These are phyloP conservation scores for Circinella minor DNA, from an alignment of 371 early-diverging fungal species.

Conservation along the genomic window DNA sequence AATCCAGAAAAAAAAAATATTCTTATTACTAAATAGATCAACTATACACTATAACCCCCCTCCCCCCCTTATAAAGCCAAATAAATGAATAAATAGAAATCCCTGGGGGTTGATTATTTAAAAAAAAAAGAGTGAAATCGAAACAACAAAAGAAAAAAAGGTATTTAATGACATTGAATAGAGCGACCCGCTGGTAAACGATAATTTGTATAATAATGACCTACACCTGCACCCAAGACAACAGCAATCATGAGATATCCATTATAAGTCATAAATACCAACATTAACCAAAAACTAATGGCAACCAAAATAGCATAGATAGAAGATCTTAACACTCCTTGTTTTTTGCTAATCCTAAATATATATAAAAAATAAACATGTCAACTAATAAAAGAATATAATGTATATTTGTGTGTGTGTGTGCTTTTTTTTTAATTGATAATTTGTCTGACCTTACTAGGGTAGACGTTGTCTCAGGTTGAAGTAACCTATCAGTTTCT, in stretches of 20 bases:
- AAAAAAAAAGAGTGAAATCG: background rate
- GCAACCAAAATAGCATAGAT: conserved; percentile 71
- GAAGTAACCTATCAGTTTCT: background rate
- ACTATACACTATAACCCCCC: too few relatives aligned
- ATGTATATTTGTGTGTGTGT: too few relatives aligned
- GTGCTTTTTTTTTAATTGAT: too few relatives aligned
- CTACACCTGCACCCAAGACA: conserved; percentile 73
- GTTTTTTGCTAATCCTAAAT: conserved; percentile 38
- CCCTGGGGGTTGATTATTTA: too few relatives aligned
- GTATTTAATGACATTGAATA: conserved; percentile 51
- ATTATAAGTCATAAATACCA: conserved; percentile 90
- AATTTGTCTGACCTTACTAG: background rate
- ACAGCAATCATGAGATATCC: conserved; percentile 76
- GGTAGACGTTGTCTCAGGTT: background rate
- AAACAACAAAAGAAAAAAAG: background rate
- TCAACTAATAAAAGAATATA: too few relatives aligned
- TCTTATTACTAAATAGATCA: too few relatives aligned
- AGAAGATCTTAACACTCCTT: conserved; percentile 59
- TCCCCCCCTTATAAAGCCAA: too few relatives aligned
- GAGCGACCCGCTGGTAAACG: conserved; percentile 30
- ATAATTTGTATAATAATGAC: conserved; percentile 67
- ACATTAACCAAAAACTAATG: conserved; percentile 80
- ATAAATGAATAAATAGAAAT: too few relatives aligned
- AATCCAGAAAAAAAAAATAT: too few relatives aligned
- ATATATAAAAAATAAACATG: too few relatives aligned